Evolutionary conservation across 768 basidiomycete species (phyloP), one percentile per base, ranked within the genome.

Genomic region (Russula sp.): DNA sequence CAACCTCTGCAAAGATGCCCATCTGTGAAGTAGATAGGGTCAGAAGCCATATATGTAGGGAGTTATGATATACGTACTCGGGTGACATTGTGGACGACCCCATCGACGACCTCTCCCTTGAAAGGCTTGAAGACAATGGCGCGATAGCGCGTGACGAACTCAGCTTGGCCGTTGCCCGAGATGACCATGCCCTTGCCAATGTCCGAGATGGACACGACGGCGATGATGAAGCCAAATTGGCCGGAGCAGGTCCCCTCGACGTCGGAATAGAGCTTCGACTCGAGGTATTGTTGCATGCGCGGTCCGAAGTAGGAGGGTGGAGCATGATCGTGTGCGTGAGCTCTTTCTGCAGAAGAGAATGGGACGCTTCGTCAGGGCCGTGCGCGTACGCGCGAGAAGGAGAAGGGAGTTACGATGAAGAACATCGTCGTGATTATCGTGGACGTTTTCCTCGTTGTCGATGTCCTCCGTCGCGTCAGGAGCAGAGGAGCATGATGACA

Each of bases 111-210:
- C 74, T 99, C 96, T 11, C 94, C 95, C 75, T 98, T 97, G 83
- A 98, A 98, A n/a, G 97, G 97, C 76, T 98, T 95, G 84, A 97
- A 98, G 22, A 99, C 96, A 68, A 99, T 94, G 7, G 97, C 97
- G 30, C 90, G 87, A 76, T 98, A 99, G 60, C 89, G 81, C 24
- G 94, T 93, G 67, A 92, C 83, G 75, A 99, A 99, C 77, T 98
- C 93, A 5, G 97, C 97, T 76, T 96, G 93, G 1, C 94, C 96
- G 38, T 88, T 94, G 9, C 93, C 92, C 61, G 89, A 85, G 52
- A 96, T 78, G 16, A 98, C 90, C 83, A 93, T 91, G 10, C 94
- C 95, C 75, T 92, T 89, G 38, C 93, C 94, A 61, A 94, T 92
- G 71, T 95, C 92, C 56, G 90, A 80, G 70, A 96, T 92, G 24